phyloP scores from a whole-genome alignment of 768 basidiomycete species.

The Rhodotorula graminis region DNA sequence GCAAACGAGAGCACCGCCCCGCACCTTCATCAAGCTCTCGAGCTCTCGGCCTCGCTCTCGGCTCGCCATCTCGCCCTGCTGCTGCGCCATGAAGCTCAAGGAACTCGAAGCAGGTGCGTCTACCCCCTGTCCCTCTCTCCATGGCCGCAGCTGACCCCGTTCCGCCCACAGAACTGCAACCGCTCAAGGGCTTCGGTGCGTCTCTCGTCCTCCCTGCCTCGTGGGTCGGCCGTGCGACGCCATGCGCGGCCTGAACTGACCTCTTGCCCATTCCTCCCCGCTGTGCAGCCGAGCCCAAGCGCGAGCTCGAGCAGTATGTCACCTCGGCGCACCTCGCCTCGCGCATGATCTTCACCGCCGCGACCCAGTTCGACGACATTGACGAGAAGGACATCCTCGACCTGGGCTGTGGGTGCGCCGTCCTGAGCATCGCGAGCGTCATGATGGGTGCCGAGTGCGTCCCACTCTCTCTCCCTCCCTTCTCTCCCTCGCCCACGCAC shows the following conservation, averaged over 20 bases:
- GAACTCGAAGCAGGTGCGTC: slow-evolving; percentile 37
- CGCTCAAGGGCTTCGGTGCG: slow-evolving; percentile 38
- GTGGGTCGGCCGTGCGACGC: fast-evolving
- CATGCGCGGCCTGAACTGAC: neutral
- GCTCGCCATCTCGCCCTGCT: neutral
- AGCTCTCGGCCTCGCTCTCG: too few species aligned
- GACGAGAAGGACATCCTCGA: slow-evolving; percentile 41
- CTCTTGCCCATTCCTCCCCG: neutral
- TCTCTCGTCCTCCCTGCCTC: neutral
- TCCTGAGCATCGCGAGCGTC: slow-evolving; percentile 38
- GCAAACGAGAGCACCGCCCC: neutral
- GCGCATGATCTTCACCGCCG: slow-evolving; percentile 42
- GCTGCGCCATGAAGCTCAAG: slow-evolving; percentile 36
- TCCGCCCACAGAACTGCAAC: slow-evolving; percentile 33
- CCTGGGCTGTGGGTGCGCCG: slow-evolving; percentile 40
- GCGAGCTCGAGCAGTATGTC: slow-evolving; percentile 40
- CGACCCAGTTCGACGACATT: slow-evolving; percentile 39
- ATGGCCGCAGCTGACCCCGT: neutral
- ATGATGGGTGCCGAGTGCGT: slow-evolving; percentile 41
- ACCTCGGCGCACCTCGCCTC: slow-evolving; percentile 41
- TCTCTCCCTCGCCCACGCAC: neutral
- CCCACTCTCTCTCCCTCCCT: neutral
- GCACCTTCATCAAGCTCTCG: neutral
- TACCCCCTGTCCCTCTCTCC: too few species aligned
- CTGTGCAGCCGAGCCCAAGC: slow-evolving; percentile 8